Percentiles rank a stretch among this genome's conserved stretches.
Evolutionary conservation across 2,329 filamentous ascomycete species (phyloP).

Genomic region (Fusarium stilboides): DNA sequence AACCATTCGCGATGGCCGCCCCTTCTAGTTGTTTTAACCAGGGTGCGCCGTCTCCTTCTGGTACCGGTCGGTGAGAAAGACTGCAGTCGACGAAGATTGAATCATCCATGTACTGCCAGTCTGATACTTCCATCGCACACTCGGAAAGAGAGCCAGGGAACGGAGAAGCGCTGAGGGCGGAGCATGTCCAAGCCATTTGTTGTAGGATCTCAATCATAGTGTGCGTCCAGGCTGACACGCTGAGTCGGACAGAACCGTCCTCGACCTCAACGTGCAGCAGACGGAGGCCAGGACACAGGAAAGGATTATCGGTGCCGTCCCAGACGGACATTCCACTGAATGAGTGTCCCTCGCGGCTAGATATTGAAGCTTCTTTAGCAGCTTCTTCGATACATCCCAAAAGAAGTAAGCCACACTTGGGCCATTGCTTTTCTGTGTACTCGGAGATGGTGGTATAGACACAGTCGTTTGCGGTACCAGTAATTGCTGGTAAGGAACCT

Average conservation of each 20-base stretch:
- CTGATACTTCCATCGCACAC: slow-evolving; percentile 51
- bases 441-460: slow-evolving; percentile 54
- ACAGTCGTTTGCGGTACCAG: slow-evolving; percentile 55
- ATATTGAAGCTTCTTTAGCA: slow-evolving; percentile 48
- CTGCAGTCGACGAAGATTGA: slow-evolving; percentile 55
- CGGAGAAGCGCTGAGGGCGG: slow-evolving; percentile 55
- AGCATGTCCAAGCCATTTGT: slow-evolving; percentile 58
- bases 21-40: slow-evolving; percentile 53
- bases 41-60: slow-evolving; percentile 46
- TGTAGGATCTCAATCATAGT: slow-evolving; percentile 56
- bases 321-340: slow-evolving; percentile 56
- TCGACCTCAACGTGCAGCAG: slow-evolving; percentile 56
- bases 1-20: slow-evolving; percentile 54
- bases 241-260: slow-evolving; percentile 52
- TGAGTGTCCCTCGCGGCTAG: slow-evolving; percentile 44
- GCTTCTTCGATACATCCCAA: slow-evolving; percentile 54
- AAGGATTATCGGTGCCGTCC: slow-evolving; percentile 51
- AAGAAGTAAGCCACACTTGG: slow-evolving; percentile 51
- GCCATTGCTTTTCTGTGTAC: slow-evolving; percentile 54
- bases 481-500: slow-evolving; percentile 53
- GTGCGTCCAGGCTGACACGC: slow-evolving; percentile 54
- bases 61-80: slow-evolving; percentile 52
- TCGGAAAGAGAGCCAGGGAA: slow-evolving; percentile 53
- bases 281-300: slow-evolving; percentile 52
- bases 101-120: slow-evolving; percentile 54